Conservation (phyloP, 805 yeast species). For the Nakazawaea holstii region DNA sequence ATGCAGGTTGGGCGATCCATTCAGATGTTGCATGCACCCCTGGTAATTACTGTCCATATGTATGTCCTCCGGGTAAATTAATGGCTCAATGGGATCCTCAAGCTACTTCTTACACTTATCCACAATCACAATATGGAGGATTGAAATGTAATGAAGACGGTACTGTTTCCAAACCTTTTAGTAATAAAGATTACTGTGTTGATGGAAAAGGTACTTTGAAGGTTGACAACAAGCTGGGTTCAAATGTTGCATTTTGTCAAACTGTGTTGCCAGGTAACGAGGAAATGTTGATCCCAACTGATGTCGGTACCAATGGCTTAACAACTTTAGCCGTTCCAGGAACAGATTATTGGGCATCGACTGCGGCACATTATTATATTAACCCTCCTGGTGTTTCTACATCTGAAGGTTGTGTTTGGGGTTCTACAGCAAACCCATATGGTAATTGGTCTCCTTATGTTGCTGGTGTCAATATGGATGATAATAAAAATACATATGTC, state of each 20-base stretch:
- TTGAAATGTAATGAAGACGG: constrained; percentile 72
- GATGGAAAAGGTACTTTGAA: constrained; percentile 74
- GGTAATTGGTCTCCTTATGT: constrained; percentile 96
- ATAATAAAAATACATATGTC: constrained; percentile 62
- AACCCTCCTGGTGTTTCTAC: constrained; percentile 79
- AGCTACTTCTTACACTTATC: constrained; percentile 69
- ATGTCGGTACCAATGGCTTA: constrained; percentile 43
- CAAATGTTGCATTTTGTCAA: constrained; percentile 80
- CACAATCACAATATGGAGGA: constrained; percentile 81
- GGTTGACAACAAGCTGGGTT: constrained; percentile 45
- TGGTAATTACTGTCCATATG: constrained; percentile 87
- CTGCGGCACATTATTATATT: constrained; percentile 83
- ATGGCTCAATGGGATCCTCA: constrained; percentile 86
- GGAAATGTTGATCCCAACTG: constrained; percentile 88
- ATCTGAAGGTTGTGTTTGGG: constrained; percentile 83
- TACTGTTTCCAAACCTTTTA: constrained; percentile 53
- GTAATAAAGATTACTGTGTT: constrained; percentile 57
- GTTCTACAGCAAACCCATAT: constrained; percentile 54
- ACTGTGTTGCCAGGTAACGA: constrained; percentile 93
- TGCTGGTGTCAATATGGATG: constrained; percentile 84
- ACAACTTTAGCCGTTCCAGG: constrained; percentile 77
- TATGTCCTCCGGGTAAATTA: constrained; percentile 83
- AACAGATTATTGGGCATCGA: constrained; percentile 75
- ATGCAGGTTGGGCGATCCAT: constrained; percentile 87
- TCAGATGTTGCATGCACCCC: constrained; percentile 67